A percentile compares a stretch with the other conserved stretches of the same genome.
phyloP scores from a whole-genome alignment of 1,284 basidiomycete genomes.

The Garcileccinum viscosum region DNA sequence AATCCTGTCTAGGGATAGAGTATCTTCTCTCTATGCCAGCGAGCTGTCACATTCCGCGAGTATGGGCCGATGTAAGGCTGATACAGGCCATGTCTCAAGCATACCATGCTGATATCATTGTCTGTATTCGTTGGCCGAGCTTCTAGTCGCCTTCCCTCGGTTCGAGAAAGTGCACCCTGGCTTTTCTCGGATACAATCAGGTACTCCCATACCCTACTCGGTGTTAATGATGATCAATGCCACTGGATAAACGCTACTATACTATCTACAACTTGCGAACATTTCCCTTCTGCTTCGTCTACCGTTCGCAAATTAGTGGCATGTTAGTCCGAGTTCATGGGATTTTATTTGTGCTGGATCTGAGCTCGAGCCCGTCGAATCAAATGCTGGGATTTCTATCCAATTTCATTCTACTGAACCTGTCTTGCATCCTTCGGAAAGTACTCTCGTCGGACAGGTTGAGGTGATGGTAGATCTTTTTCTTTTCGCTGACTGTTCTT shows the following conservation, averaged over 20 bases:
- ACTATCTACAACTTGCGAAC: conserved; percentile 31
- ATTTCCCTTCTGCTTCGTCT: background rate
- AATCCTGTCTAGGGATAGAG: background rate
- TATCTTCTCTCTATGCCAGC: background rate
- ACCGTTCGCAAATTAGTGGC: background rate
- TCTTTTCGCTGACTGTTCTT: conserved; percentile 10
- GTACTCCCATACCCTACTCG: conserved; percentile 33
- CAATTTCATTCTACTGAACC: background rate
- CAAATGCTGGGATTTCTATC: background rate
- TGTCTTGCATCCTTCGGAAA: background rate
- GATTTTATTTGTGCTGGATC: conserved; percentile 29
- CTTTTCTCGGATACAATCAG: conserved; percentile 37
- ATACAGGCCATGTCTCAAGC: background rate
- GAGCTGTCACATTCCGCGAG: conserved; percentile 21
- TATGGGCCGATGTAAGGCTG: conserved; percentile 37
- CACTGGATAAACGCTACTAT: conserved; percentile 29
- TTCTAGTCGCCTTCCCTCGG: conserved; percentile 30
- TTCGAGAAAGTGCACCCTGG: conserved; percentile 26
- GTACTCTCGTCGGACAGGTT: background rate
- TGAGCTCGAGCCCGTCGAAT: conserved; percentile 27
- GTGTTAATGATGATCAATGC: conserved; percentile 12
- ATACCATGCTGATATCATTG: conserved; percentile 15
- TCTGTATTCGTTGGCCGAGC: conserved; percentile 28
- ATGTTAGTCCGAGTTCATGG: conserved; percentile 28
- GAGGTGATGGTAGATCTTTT: conserved; percentile 25